Base-by-base conservation (phyloP, 1,284 basidiomycete species). In the Ustilago nuda region DNA sequence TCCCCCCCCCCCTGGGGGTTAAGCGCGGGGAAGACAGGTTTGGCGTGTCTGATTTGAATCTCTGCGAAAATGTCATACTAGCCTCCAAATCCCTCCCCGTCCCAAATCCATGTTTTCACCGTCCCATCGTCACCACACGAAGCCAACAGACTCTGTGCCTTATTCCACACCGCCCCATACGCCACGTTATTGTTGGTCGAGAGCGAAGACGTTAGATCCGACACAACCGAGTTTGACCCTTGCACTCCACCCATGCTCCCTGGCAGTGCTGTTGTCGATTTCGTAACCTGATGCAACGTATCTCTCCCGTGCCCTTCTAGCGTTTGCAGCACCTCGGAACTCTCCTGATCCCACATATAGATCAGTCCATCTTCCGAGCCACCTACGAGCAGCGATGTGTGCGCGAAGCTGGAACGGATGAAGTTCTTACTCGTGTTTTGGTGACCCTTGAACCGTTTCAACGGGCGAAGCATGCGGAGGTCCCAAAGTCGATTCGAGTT, bases 371-470 rank as follows among this genome's bases (percentile, higher is more conserved):
- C 88, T 65, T 89, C 88, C 2, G 86, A 87, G 0, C 88, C 88
- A 33, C 86, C 84, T 3, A 88, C 83, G 35, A 89, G 78, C 55
- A 88, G 79, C 12, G 83, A 84, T 13, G 86, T 82, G 43, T 86
- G 83, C 0, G 86, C 87, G 68, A 89, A 89, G 17, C 82, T 76
- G 33, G 85, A 85, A 8, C 88, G 84, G 53, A 89, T 87, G 45
- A 88, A 86, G 82, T 88, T 88, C 72, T 88, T 87, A 27, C 87
- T 87, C 11, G 88, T 88, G 72, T 89, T 89, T 72, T 88, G 88
- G 66, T 88, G 87, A 0, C 87, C 87, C 32, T 87, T 88, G 79
- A 88, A 89, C 3, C 88, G 78, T 58, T 87, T 86, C 4, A 88
- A 71, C 32, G 86, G 87, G 1, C 72, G 60, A 4, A 86, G 70